phyloP scores from a whole-genome alignment of 805 yeast species.

The Pichia californica region DNA sequence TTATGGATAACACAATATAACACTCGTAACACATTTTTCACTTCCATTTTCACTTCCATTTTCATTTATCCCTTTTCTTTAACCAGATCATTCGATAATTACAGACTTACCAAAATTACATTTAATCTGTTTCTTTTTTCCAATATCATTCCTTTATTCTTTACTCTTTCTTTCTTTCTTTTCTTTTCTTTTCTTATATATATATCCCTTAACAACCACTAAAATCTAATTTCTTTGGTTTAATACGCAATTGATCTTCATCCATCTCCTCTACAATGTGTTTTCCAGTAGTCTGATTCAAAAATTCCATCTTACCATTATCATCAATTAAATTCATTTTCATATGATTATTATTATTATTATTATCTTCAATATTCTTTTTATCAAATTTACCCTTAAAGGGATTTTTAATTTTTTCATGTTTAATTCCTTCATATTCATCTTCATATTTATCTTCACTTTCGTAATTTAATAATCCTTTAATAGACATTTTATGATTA shows the following conservation, averaged over 20 bases:
- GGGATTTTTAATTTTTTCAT: slow-evolving; percentile 21
- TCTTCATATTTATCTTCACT: not conserved
- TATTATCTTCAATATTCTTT: not conserved
- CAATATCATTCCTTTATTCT: no score
- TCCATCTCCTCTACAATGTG: slow-evolving; percentile 26
- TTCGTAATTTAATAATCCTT: slow-evolving; percentile 1
- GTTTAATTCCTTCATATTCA: slow-evolving; percentile 16
- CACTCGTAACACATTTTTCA: no score
- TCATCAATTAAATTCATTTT: no score
- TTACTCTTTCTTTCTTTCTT: no score
- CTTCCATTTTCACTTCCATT: no score
- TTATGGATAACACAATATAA: no score
- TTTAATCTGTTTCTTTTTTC: no score
- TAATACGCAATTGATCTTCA: slow-evolving; percentile 28
- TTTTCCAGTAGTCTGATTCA: slow-evolving; percentile 30
- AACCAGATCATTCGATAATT: no score
- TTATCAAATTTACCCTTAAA: slow-evolving; percentile 11
- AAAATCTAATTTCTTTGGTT: slow-evolving; percentile 36
- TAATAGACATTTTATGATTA: slow-evolving; percentile 5
- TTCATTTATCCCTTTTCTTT: no score
- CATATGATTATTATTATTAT: not conserved
- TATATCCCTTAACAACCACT: slow-evolving; percentile 11
- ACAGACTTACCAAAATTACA: no score
- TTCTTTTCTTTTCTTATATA: no score
- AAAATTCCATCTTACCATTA: slow-evolving; percentile 16